phyloP scores from a whole-genome alignment of 2,329 filamentous ascomycete genomes.

The Fusarium cyanostomum region DNA sequence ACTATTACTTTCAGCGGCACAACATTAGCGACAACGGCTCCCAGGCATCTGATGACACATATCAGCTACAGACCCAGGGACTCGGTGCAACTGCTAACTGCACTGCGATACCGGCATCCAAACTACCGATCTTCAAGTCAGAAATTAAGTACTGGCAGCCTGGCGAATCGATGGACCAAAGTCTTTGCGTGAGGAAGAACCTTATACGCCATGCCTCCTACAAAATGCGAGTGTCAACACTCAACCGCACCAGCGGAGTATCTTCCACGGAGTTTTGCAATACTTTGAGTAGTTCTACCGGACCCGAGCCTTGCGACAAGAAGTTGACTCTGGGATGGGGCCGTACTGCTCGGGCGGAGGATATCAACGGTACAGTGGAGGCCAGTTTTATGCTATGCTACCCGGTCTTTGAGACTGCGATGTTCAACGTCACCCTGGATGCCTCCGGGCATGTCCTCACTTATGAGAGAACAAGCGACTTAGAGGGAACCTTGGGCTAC shows the following conservation, averaged over 20 bases:
- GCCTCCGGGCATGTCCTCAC: conserved; percentile 35
- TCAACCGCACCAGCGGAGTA: background rate
- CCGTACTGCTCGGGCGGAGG: background rate
- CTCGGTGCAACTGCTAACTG: conserved; percentile 43
- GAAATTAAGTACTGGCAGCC: background rate
- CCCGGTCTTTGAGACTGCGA: conserved; percentile 44
- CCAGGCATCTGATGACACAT: too few species aligned
- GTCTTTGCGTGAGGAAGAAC: background rate
- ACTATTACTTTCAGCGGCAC: conserved; percentile 60
- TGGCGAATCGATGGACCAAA: background rate
- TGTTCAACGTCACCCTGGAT: conserved; percentile 49
- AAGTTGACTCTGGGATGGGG: conserved; percentile 40
- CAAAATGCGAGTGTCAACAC: background rate
- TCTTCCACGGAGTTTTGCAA: conserved; percentile 8
- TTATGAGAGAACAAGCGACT: conserved; percentile 17
- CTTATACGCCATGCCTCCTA: background rate
- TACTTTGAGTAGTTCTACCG: background rate
- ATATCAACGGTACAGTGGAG: conserved; percentile 27
- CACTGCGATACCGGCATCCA: background rate
- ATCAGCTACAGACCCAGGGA: conserved; percentile 38
- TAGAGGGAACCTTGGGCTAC: conserved; percentile 32
- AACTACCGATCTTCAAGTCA: background rate
- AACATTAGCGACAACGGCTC: background rate
- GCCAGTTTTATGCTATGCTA: conserved; percentile 38
- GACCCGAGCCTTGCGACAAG: conserved; percentile 9